A percentile compares a stretch with the other conserved stretches of the same genome.
Conservation (phyloP, 495 filamentous ascomycete species). For the Trichoderma erinaceum region DNA sequence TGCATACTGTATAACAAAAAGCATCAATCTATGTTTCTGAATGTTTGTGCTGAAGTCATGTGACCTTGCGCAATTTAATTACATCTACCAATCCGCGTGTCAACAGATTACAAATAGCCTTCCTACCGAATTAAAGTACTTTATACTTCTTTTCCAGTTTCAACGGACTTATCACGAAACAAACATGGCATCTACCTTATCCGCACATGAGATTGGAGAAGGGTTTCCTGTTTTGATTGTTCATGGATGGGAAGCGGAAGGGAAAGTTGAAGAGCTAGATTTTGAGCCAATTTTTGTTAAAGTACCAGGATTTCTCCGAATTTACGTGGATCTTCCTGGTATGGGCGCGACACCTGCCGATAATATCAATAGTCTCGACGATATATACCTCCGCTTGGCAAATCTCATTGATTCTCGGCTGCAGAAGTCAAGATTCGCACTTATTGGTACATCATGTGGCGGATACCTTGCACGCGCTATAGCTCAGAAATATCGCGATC, state of each 20-base stretch:
- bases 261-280: not conserved
- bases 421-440: not conserved
- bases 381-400: not conserved
- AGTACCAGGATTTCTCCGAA: not conserved
- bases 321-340: not conserved
- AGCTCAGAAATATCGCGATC: not conserved
- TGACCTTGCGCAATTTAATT: no score
- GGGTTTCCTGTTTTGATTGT: not conserved
- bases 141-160: no score
- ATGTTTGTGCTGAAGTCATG: no score
- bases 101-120: no score
- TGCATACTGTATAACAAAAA: no score
- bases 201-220: not conserved
- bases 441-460: not conserved
- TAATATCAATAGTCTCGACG: not conserved
- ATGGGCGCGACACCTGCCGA: not conserved
- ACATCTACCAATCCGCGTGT: no score
- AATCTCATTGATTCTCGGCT: not conserved
- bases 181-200: not conserved
- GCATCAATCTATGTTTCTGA: no score
- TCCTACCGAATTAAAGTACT: no score
- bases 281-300: slow-evolving; percentile 1
- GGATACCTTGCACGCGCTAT: not conserved
- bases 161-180: no score
- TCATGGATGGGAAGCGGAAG: not conserved